Evolutionary conservation across 2,329 filamentous ascomycete genomes (phyloP), one percentile per base, ranked within the genome.

Genomic region (Hyphodiscus sp.): DNA sequence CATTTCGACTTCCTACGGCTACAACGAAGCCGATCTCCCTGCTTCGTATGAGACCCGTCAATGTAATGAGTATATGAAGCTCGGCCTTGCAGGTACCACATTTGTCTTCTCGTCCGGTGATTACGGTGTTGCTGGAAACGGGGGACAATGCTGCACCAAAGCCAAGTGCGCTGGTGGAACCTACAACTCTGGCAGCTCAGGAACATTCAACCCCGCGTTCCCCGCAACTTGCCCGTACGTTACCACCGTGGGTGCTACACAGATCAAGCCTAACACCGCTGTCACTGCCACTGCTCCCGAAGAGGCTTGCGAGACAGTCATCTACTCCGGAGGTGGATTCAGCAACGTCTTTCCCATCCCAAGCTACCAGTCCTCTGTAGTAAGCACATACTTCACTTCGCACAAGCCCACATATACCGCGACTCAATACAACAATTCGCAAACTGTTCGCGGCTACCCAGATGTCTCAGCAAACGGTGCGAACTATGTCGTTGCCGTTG

Each of bases 311-410:
- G 70, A 77, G 59, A 72, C 69, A 0, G 68, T 56, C 30, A 80
- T 95, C 67, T 91, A 91, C 74, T 85, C 80, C n/a, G 83, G 85
- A 15, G 74, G 83, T 54, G 87, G 92, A 65, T 94, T 92, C 67
- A 82, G 83, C 19, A 74, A 61, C 75, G 76, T 66, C 62, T 76
- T 45, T 75, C 74, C 3, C 1, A 61, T 74, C 2, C 76, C 78
- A 0, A 58, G 63, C 15, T 81, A 80, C 63, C 78, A 81, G 58
- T 61, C 66, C 11, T 54, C 60, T 1, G 57, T 61, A 10, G 38
- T 68, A 1, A 54, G 58, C 4, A 50, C 58, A 3, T 67, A 64
- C 47, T 65, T 64, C 43, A 47, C 45, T 6, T 26, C 19, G 11
- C 45, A 46, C 23, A 46, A 46, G 26, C 45, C 45, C 2, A 23